Conservation (phyloP, 768 basidiomycete genomes). For the Cystobasidium tubakii region DNA sequence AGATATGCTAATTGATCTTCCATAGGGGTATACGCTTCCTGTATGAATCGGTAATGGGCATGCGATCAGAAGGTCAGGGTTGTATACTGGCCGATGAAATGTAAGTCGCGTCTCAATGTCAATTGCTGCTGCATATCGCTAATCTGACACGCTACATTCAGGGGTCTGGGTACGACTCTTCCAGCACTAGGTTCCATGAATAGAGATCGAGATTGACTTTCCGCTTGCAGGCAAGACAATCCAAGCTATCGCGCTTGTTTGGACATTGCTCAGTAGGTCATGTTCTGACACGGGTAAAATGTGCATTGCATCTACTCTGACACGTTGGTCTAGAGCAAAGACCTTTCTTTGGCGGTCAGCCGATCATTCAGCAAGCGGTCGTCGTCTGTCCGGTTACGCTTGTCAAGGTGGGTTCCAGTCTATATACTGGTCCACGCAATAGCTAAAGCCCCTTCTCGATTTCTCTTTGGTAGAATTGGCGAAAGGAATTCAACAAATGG, state of each 20-base stretch:
- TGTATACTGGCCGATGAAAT: conserved; percentile 97
- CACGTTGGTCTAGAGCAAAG: conserved; percentile 62
- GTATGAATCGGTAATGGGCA: conserved; percentile 89
- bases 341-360: conserved; percentile 60
- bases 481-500: conserved; percentile 93
- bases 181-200: no score
- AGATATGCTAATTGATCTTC: background rate
- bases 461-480: conserved; percentile 72
- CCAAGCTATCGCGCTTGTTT: conserved; percentile 82
- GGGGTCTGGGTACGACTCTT: conserved; percentile 57
- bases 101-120: conserved; percentile 50
- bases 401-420: conserved; percentile 58
- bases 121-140: background rate
- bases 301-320: background rate
- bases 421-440: no score
- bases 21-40: conserved; percentile 70
- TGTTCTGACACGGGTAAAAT: background rate
- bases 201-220: no score
- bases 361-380: conserved; percentile 68
- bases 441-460: no score
- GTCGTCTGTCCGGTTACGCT: conserved; percentile 92
- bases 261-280: conserved; percentile 78
- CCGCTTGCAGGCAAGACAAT: conserved; percentile 59
- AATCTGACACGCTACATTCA: conserved; percentile 46
- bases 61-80: conserved; percentile 79